phyloP scores from a whole-genome alignment of 176 grass and related monocot genomes.

The Chloris gayana region DNA sequence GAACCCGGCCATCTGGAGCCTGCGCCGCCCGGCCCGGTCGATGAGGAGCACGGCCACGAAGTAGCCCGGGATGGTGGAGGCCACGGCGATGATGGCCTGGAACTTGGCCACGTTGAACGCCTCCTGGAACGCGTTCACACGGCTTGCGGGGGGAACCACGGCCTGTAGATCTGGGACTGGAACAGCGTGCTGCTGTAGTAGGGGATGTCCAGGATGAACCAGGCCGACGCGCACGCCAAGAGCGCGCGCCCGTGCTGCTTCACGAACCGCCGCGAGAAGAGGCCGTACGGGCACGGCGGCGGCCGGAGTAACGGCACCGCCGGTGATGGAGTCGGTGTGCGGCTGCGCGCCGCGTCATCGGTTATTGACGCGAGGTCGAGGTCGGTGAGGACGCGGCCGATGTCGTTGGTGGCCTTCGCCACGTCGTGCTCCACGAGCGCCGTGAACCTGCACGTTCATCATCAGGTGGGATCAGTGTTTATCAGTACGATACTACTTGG shows the following conservation, averaged over 20 bases:
- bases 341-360: constrained; percentile 32
- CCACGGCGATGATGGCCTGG: constrained; percentile 55
- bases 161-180: constrained; percentile 49
- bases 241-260: constrained; percentile 33
- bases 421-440: constrained; percentile 65
- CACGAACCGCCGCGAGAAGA: constrained; percentile 39
- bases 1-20: constrained; percentile 61
- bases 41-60: constrained; percentile 53
- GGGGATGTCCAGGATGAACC: constrained; percentile 55
- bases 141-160: constrained; percentile 18
- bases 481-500: too few relatives aligned
- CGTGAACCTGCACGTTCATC: constrained; percentile 57
- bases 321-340: too few relatives aligned
- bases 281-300: neutral
- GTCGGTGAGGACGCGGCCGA: constrained; percentile 43
- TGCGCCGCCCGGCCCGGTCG: constrained; percentile 43
- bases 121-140: constrained; percentile 54
- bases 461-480: too few relatives aligned
- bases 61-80: constrained; percentile 58
- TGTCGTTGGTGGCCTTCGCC: constrained; percentile 69
- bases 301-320: too few relatives aligned
- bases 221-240: constrained; percentile 38
- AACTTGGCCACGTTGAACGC: constrained; percentile 54
- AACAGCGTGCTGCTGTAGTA: constrained; percentile 62
- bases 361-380: constrained; percentile 26